Base-by-base conservation (phyloP, 2,329 filamentous ascomycete species). In the Sporothrix brunneoviolacea region DNA sequence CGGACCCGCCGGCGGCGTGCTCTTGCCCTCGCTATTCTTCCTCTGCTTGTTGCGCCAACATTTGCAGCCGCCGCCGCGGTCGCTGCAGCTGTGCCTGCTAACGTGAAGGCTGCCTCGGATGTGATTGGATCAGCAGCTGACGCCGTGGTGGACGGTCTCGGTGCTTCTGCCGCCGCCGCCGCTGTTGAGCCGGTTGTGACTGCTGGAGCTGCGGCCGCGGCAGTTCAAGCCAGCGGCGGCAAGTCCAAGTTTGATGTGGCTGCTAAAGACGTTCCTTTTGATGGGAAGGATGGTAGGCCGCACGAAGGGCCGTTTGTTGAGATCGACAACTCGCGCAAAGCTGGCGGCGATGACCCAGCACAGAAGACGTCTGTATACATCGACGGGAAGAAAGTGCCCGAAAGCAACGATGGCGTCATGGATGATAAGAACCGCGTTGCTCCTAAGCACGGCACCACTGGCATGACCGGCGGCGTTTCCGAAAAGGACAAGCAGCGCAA, bases 261-360 rank as follows among this genome's bases (percentile, higher is more conserved):
- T 28, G 75, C 71, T 51, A 90, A 90, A 65, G 84, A 93, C 71
- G 88, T 87, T 50, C 91, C 91, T 0, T 84, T 96, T 18, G 93
- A 97, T 65, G 91, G 91, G 40, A 85, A 86, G 60, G 93, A 97
- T 70, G 93, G 93, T 42, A 93, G 91, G 70, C 93, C 93, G 41
- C 91, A 96, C 64, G 81, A 84, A 18, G 93, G 93, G 2, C 93
- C 93, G 6, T 84, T 81, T 62, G 82, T 91, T 51, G 81, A 83
- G 55, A 77, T 74, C 15, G 71, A 76, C 53, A 56, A 59, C 54
- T 46, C 58, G 43, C 60, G 61, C 59, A 66, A 62, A 39, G 56
- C 62, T 19, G 60, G 63, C 43, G 65, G 68, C 4, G 59, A 41
- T 15, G 74, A 75, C 52, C 69, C 73, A n/a, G 72, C 74, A 1